Conservation (phyloP, 108 stramenopile species). For the Aurantiochytrium sp. region DNA sequence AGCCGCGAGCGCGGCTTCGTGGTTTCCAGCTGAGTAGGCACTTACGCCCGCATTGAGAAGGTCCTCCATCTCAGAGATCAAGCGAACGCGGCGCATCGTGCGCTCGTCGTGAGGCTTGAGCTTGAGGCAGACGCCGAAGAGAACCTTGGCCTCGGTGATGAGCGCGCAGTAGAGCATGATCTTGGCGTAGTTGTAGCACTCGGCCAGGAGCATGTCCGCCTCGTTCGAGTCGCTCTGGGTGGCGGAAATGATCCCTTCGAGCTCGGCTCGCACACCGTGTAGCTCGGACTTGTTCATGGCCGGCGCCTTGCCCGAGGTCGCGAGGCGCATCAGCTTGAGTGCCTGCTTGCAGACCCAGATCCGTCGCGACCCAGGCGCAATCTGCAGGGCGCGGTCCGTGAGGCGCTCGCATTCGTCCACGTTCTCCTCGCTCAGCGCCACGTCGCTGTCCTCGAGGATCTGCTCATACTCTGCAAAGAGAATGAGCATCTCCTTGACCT, state of each 20-base stretch:
- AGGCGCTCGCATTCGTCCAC: neutral
- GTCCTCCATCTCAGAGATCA: neutral
- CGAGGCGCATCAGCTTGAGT: neutral
- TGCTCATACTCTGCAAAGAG: neutral
- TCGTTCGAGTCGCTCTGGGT: neutral
- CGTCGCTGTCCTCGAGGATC: neutral
- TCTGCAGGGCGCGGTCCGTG: neutral
- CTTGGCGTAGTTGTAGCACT: neutral
- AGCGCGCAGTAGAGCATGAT: neutral
- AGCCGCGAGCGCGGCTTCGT: neutral
- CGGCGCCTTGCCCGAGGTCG: neutral
- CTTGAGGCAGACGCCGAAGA: neutral
- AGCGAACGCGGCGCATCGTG: neutral
- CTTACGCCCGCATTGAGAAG: neutral
- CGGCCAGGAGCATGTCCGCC: neutral
- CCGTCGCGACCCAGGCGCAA: neutral
- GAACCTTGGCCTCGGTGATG: neutral
- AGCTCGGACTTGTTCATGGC: neutral
- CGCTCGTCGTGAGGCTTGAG: neutral
- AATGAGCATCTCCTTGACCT: neutral
- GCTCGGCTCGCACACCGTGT: neutral
- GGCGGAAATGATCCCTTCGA: neutral
- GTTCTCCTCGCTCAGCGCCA: neutral
- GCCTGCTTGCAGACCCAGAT: neutral
- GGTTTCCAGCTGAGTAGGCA: neutral